Conservation (phyloP, 768 basidiomycete genomes). For the Candolleomyces efflorescens region DNA sequence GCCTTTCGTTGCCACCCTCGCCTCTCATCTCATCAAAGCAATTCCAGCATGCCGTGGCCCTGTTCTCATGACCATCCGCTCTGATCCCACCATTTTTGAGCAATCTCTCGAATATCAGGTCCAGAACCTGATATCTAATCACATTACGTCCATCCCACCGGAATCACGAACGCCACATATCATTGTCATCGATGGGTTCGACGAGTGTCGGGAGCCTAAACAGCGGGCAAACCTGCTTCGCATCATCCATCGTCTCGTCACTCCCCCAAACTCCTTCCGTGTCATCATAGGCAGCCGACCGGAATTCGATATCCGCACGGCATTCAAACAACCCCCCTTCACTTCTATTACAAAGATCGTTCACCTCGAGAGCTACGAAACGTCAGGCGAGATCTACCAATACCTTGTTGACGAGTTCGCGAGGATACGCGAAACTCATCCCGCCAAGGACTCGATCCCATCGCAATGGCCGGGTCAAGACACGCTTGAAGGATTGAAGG, state of each 20-base stretch:
- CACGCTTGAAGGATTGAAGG: background rate
- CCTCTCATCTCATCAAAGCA: background rate
- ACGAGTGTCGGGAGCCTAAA: conserved; percentile 4
- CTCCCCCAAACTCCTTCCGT: background rate
- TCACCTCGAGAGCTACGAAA: background rate
- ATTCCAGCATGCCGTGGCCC: background rate
- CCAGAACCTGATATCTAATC: background rate
- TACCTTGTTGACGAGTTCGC: background rate
- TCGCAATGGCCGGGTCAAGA: conserved; percentile 2
- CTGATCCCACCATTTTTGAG: background rate
- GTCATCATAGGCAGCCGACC: conserved; percentile 8
- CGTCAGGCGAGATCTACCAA: background rate
- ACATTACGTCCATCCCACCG: background rate
- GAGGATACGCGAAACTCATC: background rate
- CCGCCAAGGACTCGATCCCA: background rate
- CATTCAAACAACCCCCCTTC: background rate
- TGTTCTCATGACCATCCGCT: background rate
- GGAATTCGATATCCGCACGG: background rate
- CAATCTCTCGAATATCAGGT: background rate
- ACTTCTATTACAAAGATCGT: background rate
- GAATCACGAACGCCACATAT: background rate
- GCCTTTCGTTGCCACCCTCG: background rate
- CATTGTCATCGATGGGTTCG: conserved; percentile 11
- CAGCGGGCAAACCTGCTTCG: background rate
- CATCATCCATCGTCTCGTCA: background rate